Evolutionary conservation across 2,329 filamentous ascomycete genomes (phyloP).

Genomic region (Pseudocercospora fijiensis): DNA sequence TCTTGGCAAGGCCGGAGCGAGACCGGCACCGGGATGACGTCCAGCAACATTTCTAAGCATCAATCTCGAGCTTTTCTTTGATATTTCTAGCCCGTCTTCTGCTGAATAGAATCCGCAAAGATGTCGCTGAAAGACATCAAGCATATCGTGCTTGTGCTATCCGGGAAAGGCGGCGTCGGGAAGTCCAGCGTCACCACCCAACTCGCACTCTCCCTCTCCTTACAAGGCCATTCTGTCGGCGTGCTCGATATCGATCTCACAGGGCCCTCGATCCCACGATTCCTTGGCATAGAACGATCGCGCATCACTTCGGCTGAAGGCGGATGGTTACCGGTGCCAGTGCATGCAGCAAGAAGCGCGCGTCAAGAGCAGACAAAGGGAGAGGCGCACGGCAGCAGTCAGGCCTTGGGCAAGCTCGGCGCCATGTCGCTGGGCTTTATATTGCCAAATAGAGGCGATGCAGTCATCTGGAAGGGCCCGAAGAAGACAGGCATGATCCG

Average conservation of each 20-base stretch:
- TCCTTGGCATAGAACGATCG: slow-evolving; percentile 83
- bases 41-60: neutral
- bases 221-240: slow-evolving; percentile 83
- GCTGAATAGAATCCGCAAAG: neutral
- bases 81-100: neutral
- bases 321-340: slow-evolving; percentile 86
- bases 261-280: slow-evolving; percentile 90
- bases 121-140: slow-evolving; percentile 72
- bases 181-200: slow-evolving; percentile 98
- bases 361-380: slow-evolving; percentile 8
- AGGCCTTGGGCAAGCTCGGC: slow-evolving; percentile 61
- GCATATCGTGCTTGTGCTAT: slow-evolving; percentile 79
- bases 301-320: slow-evolving; percentile 90
- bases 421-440: slow-evolving; percentile 96
- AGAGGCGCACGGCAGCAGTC: slow-evolving; percentile 15
- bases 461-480: slow-evolving; percentile 94
- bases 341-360: slow-evolving; percentile 59
- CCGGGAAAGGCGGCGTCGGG: slow-evolving; percentile 95
- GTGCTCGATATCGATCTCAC: slow-evolving; percentile 96
- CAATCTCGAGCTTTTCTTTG: neutral
- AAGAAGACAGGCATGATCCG: slow-evolving; percentile 99
- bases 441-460: slow-evolving; percentile 76
- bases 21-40: too few relatives aligned
- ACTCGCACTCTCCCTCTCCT: slow-evolving; percentile 81
- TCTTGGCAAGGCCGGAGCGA: too few relatives aligned